Evolutionary conservation across 2,329 filamentous ascomycete species (phyloP), one percentile per base, ranked within the genome.

Genomic region (Pseudogymnoascus sp.): DNA sequence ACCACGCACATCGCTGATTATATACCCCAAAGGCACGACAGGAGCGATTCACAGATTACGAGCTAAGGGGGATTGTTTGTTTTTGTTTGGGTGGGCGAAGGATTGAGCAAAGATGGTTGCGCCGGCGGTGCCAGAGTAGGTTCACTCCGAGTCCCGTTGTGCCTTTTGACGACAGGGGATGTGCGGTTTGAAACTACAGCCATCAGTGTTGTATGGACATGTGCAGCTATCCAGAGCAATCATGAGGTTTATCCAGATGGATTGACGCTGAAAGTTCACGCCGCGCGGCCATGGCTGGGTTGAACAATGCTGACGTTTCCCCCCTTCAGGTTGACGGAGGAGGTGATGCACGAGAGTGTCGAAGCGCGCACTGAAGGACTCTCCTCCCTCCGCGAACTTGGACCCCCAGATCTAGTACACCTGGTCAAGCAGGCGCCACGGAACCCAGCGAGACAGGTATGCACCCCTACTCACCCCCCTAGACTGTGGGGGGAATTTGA

Each of bases 331-430:
- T 88, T 99, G 71, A 93, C 93, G 71, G 95, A 99, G 79, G 92
- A 97, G 77, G 85, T 95, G 67, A 83, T 96, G 65, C 89, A 96
- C 73, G 91, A 96, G 70, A 91, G 93, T 61, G 88, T 97, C 75
- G 93, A 97, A 73, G 88, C 92, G 70, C 88, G 95, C 75, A 96
- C 93, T 69, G 95, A 99, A 73, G 90, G 90, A 45, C 84, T 99
- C 40, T 83, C 89, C 68, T 85, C 87, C 58, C 82, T 99, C 66
- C 89, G 95, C 72, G 95, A 99, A 81, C 85, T 99, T 63, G 95
- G 95, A 43, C 95, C 95, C 25, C 95, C 95, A 61, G 95, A 99
- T 76, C 83, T 99, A 28, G 93, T 97, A 40, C 95, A 99, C 77
- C 84, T 99, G 63, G 85, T 96, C 70, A 97, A 97, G 75, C 83